A percentile compares a stretch with the other conserved stretches of the same genome.
phyloP scores from a whole-genome alignment of 768 basidiomycete genomes.

The Boletus pseudo-olivaceus region DNA sequence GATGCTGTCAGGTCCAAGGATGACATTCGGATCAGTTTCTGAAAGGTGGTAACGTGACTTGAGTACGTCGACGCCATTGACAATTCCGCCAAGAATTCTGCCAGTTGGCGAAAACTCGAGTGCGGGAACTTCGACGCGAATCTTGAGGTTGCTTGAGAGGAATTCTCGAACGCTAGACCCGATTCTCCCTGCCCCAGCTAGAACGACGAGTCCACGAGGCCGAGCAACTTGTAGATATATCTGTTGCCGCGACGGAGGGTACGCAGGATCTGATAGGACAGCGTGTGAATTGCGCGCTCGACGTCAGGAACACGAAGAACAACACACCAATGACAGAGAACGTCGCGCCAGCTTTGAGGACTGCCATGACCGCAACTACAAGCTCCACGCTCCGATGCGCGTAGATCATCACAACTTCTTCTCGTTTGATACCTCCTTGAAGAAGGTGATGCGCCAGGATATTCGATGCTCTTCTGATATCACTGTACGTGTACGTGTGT shows the following conservation, averaged over 20 bases:
- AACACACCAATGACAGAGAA: constrained; percentile 93
- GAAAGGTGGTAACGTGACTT: constrained; percentile 49
- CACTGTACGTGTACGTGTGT: constrained; percentile 68
- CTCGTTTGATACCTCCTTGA: constrained; percentile 79
- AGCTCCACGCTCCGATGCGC: constrained; percentile 95
- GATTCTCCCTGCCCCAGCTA: constrained; percentile 86
- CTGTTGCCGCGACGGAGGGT: constrained; percentile 88
- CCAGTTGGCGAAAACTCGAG: constrained; percentile 70
- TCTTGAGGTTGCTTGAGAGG: constrained; percentile 69
- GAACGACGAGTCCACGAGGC: constrained; percentile 85
- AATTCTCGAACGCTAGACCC: constrained; percentile 80
- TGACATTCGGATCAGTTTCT: constrained; percentile 72
- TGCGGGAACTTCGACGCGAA: constrained; percentile 89
- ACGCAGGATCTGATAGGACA: constrained; percentile 78
- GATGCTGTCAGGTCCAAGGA: constrained; percentile 91
- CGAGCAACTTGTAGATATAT: constrained; percentile 91
- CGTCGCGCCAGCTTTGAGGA: constrained; percentile 92
- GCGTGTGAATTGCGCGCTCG: not conserved
- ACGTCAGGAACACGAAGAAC: not conserved
- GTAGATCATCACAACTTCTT: constrained; percentile 98
- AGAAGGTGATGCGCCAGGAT: constrained; percentile 87
- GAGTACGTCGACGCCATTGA: constrained; percentile 57
- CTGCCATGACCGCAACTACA: constrained; percentile 94
- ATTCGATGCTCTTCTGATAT: constrained; percentile 83
- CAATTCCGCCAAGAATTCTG: constrained; percentile 59